Evolutionary conservation across 805 yeast species (phyloP).

Genomic region (Ogataea henricii): DNA sequence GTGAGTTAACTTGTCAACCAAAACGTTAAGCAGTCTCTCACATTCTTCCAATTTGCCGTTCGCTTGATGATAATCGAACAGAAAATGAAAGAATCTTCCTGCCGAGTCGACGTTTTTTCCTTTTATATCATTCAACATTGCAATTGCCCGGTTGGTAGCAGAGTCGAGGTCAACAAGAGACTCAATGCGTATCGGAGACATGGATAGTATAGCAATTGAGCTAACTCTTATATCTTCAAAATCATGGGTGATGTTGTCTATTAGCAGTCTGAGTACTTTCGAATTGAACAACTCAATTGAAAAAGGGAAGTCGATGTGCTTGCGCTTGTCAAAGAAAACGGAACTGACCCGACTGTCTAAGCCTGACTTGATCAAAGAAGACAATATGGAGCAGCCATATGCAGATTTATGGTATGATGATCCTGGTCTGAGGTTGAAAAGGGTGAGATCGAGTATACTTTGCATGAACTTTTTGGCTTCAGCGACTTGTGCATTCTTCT

Average conservation of each 20-base stretch:
- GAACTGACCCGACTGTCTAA: constrained; percentile 48
- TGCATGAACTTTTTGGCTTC: constrained; percentile 41
- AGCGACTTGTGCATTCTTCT: constrained; percentile 31
- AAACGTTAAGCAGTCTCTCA: constrained; percentile 29
- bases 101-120: constrained; percentile 80
- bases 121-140: constrained; percentile 42
- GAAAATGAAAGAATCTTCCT: constrained; percentile 61
- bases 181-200: constrained; percentile 41
- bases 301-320: constrained; percentile 52
- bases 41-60: constrained; percentile 22
- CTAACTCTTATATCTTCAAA: constrained; percentile 73
- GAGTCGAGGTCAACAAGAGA: constrained; percentile 22
- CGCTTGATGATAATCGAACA: constrained; percentile 40
- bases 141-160: constrained; percentile 26
- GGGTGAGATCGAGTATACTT: constrained; percentile 24
- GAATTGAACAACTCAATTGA: constrained; percentile 43
- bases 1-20: constrained; percentile 38
- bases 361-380: constrained; percentile 53
- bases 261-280: constrained; percentile 46
- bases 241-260: constrained; percentile 66
- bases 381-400: constrained; percentile 50
- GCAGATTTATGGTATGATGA: constrained; percentile 55
- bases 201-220: constrained; percentile 48
- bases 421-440: constrained; percentile 48
- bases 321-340: constrained; percentile 40